Percentiles rank a stretch among this genome's conserved stretches.
Evolutionary conservation across 768 basidiomycete species (phyloP).

Genomic region (Boletus coccyginus): DNA sequence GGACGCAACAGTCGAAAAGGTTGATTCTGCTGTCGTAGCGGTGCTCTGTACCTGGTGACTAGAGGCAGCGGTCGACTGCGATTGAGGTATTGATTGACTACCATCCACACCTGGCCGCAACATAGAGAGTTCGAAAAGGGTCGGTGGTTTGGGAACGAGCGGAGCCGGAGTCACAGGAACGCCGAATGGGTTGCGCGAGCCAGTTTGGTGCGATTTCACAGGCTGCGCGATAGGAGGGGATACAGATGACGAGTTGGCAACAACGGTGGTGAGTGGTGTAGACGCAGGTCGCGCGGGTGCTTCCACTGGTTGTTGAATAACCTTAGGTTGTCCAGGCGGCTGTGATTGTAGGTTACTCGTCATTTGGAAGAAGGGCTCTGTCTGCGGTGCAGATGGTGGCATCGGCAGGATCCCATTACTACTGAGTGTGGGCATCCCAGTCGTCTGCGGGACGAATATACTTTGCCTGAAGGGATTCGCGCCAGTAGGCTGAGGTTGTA

Average conservation of each 20-base stretch:
- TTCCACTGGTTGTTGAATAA: slow-evolving; percentile 13
- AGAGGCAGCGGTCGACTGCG: slow-evolving; percentile 31
- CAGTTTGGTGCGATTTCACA: slow-evolving; percentile 86
- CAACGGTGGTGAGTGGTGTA: slow-evolving; percentile 57
- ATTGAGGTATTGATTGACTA: slow-evolving; percentile 30
- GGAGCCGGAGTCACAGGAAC: slow-evolving; percentile 57
- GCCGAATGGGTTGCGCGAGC: slow-evolving; percentile 94
- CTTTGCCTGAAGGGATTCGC: slow-evolving; percentile 85
- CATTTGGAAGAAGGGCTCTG: slow-evolving; percentile 10
- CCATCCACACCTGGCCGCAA: slow-evolving; percentile 22
- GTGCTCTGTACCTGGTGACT: slow-evolving; percentile 28
- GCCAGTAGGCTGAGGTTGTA: slow-evolving; percentile 56
- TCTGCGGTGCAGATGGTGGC: slow-evolving; percentile 6
- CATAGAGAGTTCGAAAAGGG: slow-evolving; percentile 75
- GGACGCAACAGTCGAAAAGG: slow-evolving; percentile 69
- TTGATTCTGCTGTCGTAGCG: slow-evolving; percentile 34
- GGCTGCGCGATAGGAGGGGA: slow-evolving; percentile 54
- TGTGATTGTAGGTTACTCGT: slow-evolving; percentile 16
- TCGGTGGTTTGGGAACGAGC: slow-evolving; percentile 74
- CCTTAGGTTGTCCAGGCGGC: slow-evolving; percentile 1
- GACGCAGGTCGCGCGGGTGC: slow-evolving; percentile 65
- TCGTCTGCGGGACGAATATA: slow-evolving; percentile 62
- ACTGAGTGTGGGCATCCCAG: slow-evolving; percentile 51
- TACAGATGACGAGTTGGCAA: slow-evolving; percentile 21
- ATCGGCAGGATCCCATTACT: slow-evolving; percentile 18